Evolutionary conservation across 2,329 filamentous ascomycete genomes (phyloP), one percentile per base, ranked within the genome.

Genomic region (Raffaelea ambrosiae): DNA sequence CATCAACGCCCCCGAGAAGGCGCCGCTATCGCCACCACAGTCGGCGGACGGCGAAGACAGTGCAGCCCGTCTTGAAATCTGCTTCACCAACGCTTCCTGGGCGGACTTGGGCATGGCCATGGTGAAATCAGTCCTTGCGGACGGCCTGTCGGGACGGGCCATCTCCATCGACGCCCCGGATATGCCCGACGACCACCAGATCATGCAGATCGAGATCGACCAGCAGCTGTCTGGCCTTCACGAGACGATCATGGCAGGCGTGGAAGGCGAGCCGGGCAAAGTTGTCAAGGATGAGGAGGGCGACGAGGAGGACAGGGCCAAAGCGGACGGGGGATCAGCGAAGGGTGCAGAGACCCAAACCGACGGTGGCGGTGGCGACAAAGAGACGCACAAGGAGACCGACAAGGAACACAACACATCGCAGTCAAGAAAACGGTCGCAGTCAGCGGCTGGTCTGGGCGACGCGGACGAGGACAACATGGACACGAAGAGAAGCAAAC

Each of bases 401-500:
- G 40, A n/a, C 9, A 42, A 42, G n/a, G 40, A 42, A 23, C 7
- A 20, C 9, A 20, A n/a, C 20, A 16, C 10, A 14, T 9, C 41
- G 41, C 54, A 67, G 5, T 61, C 67, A 13, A 73, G 71, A 1
- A 70, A 79, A 44, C 70, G 80, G 44, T 83, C 80, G 2, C 79
- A 83, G 51, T 84, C 80, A 11, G 64, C 66, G 26, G 80, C 80
- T 4, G 79, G 79, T 3, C 61, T 84, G 16, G 68, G 68, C 1
- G 79, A 83, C 3, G 68, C 63, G 0, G 79, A 83, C 45, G 79
- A 83, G 31, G 49, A 51, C 14, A 71, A 68, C 21, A 67, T 66
- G 2, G 70, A 76, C 11, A 74, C 77, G 46, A 84, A 83, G 57
- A 69, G 81, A 48, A 84, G 80, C 61, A 86, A 85, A 58, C 69